Base-by-base conservation (phyloP, 768 basidiomycete species). In the Podaxis sp. region DNA sequence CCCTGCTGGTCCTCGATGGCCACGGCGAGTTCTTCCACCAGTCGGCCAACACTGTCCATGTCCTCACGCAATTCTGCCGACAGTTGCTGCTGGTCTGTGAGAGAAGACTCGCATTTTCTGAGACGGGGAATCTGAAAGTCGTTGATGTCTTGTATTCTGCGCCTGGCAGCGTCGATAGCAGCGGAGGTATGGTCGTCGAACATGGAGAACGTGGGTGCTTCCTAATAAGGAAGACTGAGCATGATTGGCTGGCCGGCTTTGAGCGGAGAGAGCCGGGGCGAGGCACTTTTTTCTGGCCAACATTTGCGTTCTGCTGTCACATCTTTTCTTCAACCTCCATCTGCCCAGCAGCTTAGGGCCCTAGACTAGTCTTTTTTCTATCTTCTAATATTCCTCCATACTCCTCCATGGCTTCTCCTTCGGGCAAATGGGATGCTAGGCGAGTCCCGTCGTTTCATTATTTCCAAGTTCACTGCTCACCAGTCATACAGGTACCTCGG, bases 21-120 rank as follows among this genome's bases (percentile, higher is more conserved):
- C 24, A 90, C 72, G 52, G 88, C 89, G 64, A 96, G 72, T 46
- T 80, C 88, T 78, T 96, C 90, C n/a, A 96, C 76, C 59, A 88
- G 85, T 41, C 79, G 78, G 6, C 79, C 77, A 22, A 90, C 79
- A 0, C 75, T 69, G 40, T 88, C 87, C 17, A 94, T 74, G 69
- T 95, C 94, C 57, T 89, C 89, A 33, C 92, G 79, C 62, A 95
- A 73, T 69, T 94, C 93, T 3, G 85, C 85, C 0, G 87, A 86
- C 57, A 89, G 79, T 53, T 85, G 82, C 69, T 94, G 89, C 67
- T 96, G 94, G 2, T 84, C 69, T 0, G 80, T 71, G 9, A 91
- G 76, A 1, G 64, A 56, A 1, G 94, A 89, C 8, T 74, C 77
- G 72, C 91, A 96, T 56, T 77, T 69, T 8, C 81, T 79, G 55